Conservation (phyloP, 345 rosid genomes). For the Hibiscus trionum region DNA sequence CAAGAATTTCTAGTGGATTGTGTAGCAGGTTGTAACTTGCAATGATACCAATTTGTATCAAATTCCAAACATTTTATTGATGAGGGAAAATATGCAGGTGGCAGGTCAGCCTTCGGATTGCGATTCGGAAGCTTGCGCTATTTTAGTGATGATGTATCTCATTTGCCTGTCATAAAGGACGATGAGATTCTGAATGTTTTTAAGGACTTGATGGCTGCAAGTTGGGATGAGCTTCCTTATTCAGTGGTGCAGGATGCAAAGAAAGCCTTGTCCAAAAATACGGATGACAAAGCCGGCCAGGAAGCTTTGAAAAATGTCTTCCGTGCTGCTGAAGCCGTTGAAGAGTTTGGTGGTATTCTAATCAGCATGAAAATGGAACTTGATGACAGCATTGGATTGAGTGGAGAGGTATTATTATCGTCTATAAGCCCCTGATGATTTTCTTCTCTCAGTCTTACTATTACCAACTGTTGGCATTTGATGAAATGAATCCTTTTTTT, state of each 20-base stretch:
- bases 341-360: slow-evolving; percentile 70
- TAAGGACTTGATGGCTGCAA: slow-evolving; percentile 82
- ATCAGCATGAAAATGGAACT: slow-evolving; percentile 73
- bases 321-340: slow-evolving; percentile 83
- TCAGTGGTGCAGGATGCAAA: slow-evolving; percentile 41
- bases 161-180: slow-evolving; percentile 64
- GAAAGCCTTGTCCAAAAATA: slow-evolving; percentile 45
- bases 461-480: background rate
- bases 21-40: background rate
- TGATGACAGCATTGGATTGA: slow-evolving; percentile 75
- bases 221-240: slow-evolving; percentile 70
- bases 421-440: background rate
- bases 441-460: background rate
- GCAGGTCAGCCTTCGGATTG: slow-evolving; percentile 32
- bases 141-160: slow-evolving; percentile 59
- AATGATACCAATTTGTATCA: background rate
- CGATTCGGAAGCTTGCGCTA: slow-evolving; percentile 41
- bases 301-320: slow-evolving; percentile 61
- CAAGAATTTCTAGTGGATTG: background rate
- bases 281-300: slow-evolving; percentile 68
- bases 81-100: slow-evolving; percentile 31
- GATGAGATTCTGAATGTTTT: slow-evolving; percentile 41
- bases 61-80: slow-evolving; percentile 8
- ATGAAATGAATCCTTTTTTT: slow-evolving; percentile 7
- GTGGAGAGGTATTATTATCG: slow-evolving; percentile 68